A percentile compares a stretch with the other conserved stretches of the same genome.
Evolutionary conservation across 2,329 filamentous ascomycete species (phyloP).

Genomic region (Ophiostoma piceae): DNA sequence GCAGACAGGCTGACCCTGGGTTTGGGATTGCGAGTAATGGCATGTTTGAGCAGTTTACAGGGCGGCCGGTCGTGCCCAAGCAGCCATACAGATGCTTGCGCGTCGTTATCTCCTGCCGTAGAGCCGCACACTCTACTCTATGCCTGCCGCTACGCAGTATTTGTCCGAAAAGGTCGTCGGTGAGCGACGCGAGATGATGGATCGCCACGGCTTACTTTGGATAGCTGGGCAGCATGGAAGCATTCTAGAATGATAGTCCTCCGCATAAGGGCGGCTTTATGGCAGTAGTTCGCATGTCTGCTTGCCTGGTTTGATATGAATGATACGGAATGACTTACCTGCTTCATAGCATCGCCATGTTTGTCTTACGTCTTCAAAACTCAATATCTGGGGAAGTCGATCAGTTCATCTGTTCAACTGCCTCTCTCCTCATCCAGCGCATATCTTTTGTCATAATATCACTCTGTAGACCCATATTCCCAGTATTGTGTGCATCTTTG

Average conservation of each 20-base stretch:
- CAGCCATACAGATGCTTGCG: not conserved
- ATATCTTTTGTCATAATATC: not conserved
- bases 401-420: not conserved
- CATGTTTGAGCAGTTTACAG: not conserved
- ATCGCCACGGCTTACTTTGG: not conserved
- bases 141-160: not conserved
- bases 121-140: not conserved
- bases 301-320: too few relatives aligned
- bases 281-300: too few relatives aligned
- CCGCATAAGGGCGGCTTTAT: not conserved
- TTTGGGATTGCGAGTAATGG: not conserved
- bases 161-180: not conserved
- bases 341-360: not conserved
- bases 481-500: not conserved
- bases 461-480: not conserved
- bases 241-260: not conserved
- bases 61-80: not conserved
- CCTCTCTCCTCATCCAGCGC: not conserved
- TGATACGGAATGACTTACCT: not conserved
- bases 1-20: not conserved
- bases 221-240: not conserved
- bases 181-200: constrained; percentile 7
- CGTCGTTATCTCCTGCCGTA: constrained; percentile 3
- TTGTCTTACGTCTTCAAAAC: not conserved
- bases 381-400: not conserved